Percentiles rank a stretch among this genome's conserved stretches.
Evolutionary conservation across 2,329 filamentous ascomycete genomes (phyloP).

Genomic region (Aspergillus sp.): DNA sequence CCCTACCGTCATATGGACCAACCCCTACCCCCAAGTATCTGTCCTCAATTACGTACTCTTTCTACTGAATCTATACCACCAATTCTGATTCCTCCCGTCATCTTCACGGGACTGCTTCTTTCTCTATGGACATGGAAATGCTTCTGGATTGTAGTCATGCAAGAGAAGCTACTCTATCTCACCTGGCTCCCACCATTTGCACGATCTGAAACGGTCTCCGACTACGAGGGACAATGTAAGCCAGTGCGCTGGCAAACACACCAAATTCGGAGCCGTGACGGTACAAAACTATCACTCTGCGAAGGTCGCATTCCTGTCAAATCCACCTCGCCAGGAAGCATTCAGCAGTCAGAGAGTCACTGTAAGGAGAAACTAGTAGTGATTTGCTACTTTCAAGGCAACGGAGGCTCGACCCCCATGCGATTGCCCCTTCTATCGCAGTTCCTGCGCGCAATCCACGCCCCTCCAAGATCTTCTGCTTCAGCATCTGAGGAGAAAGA

Average conservation of each 20-base stretch:
- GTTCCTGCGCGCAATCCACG: conserved; percentile 38
- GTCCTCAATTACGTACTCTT: conserved; percentile 12
- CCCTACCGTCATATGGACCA: neutral
- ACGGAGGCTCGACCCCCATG: conserved; percentile 36
- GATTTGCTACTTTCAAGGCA: conserved; percentile 39
- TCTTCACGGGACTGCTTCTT: conserved; percentile 67
- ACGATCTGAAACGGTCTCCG: conserved; percentile 65
- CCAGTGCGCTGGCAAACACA: conserved; percentile 70
- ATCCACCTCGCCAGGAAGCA: conserved; percentile 35
- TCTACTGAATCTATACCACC: conserved; percentile 39
- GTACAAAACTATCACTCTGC: conserved; percentile 60
- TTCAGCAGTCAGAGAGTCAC: neutral
- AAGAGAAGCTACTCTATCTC: conserved; percentile 83
- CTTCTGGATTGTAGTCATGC: conserved; percentile 72
- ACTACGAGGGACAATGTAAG: conserved; percentile 62
- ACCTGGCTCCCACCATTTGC: conserved; percentile 73
- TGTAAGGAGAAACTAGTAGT: conserved; percentile 22
- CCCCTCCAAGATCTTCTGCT: neutral
- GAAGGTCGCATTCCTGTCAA: conserved; percentile 63
- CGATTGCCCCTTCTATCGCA: conserved; percentile 48
- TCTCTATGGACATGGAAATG: conserved; percentile 67
- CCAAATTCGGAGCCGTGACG: conserved; percentile 36
- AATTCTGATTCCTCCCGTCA: conserved; percentile 63
- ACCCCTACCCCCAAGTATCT: neutral
- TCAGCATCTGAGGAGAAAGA: neutral